These are phyloP conservation scores for Ophiostoma tasmaniense DNA, from an alignment of 2,329 filamentous ascomycete species.

Conservation along the genomic window DNA sequence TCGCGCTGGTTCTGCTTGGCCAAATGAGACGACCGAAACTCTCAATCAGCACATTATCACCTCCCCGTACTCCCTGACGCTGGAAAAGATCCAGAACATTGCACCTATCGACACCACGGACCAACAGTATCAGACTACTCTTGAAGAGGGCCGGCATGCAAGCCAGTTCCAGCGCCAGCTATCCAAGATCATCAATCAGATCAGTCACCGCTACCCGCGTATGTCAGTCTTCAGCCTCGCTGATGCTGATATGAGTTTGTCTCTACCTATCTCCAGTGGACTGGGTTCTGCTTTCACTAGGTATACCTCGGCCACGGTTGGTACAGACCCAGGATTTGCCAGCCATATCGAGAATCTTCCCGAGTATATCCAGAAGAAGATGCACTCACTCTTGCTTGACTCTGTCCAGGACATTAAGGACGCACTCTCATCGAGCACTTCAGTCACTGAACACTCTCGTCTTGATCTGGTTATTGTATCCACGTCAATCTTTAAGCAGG, in stretches of 20 bases:
- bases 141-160: slow-evolving; percentile 28
- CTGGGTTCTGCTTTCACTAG: slow-evolving; percentile 26
- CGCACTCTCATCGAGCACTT: background rate
- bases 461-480: slow-evolving; percentile 26
- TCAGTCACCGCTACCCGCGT: slow-evolving; percentile 32
- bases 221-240: slow-evolving; percentile 34
- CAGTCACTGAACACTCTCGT: slow-evolving; percentile 5
- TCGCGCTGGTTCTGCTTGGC: background rate
- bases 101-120: slow-evolving; percentile 19
- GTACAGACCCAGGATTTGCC: background rate
- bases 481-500: slow-evolving; percentile 20
- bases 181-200: slow-evolving; percentile 29
- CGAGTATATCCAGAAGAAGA: background rate
- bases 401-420: background rate
- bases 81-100: background rate
- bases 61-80: background rate
- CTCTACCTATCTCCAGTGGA: slow-evolving; percentile 27
- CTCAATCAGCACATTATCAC: background rate
- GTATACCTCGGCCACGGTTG: background rate
- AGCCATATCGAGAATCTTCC: background rate
- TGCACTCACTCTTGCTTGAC: background rate
- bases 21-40: slow-evolving; percentile 1
- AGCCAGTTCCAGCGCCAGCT: slow-evolving; percentile 29
- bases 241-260: slow-evolving; percentile 26
- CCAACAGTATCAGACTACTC: slow-evolving; percentile 16